Conservation (phyloP, 257 asterid genomes). For the Ballota nigra region DNA sequence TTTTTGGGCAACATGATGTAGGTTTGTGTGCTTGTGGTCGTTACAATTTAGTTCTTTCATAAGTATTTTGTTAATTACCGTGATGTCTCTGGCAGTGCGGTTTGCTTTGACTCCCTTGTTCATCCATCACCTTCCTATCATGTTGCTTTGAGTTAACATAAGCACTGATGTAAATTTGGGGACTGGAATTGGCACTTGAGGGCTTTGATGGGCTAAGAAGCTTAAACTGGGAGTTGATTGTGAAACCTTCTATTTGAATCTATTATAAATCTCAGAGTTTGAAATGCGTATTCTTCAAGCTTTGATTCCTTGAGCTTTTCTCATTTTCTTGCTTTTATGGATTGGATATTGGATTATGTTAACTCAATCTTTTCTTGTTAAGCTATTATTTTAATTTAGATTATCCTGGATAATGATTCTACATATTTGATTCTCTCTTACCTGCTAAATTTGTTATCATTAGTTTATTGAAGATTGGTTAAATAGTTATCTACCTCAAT, state of each 20-base stretch:
- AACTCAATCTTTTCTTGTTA: background rate
- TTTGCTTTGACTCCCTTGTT: too few species aligned
- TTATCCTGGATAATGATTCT: background rate
- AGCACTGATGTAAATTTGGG: constrained; percentile 3
- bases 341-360: background rate
- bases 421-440: background rate
- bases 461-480: background rate
- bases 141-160: constrained; percentile 2
- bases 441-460: background rate
- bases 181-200: background rate
- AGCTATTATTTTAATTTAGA: background rate
- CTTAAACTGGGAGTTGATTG: background rate
- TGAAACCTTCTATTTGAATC: background rate
- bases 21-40: too few species aligned
- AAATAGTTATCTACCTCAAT: background rate
- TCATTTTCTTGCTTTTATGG: background rate
- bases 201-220: constrained; percentile 7
- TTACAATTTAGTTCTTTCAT: too few species aligned
- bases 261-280: background rate
- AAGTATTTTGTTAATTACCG: too few species aligned
- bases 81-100: too few species aligned
- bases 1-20: too few species aligned
- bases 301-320: background rate
- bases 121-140: too few species aligned
- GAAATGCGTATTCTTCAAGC: background rate